phyloP scores from a whole-genome alignment of 306 rosid genomes.

The Crotalaria pallida region DNA sequence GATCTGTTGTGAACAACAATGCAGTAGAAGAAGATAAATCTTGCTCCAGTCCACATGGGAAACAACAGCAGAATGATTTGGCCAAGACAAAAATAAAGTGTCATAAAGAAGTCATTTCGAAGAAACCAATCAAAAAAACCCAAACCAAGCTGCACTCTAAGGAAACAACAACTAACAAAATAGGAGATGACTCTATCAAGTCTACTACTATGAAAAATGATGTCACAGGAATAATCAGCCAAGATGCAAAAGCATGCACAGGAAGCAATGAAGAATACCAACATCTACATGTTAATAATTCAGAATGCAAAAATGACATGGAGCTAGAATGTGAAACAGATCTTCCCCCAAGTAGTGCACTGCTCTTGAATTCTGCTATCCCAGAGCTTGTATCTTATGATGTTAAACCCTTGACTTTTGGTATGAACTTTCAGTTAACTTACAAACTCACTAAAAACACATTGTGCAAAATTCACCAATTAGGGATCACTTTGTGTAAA shows the following conservation, averaged over 20 bases:
- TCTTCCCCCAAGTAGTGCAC: constrained; percentile 24
- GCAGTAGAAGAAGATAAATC: constrained; percentile 50
- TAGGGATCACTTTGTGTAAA: too few relatives aligned
- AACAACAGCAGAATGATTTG: constrained; percentile 43
- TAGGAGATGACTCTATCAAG: constrained; percentile 21
- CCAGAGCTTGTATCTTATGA: constrained; percentile 56
- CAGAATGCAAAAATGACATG: constrained; percentile 24
- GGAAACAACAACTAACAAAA: constrained; percentile 37
- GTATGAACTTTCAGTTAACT: too few relatives aligned
- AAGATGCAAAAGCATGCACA: constrained; percentile 26
- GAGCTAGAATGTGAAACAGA: constrained; percentile 29
- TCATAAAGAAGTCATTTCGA: constrained; percentile 42
- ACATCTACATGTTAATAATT: constrained; percentile 21
- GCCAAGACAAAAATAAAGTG: constrained; percentile 29
- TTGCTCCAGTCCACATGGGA: constrained; percentile 42
- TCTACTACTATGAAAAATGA: constrained; percentile 24
- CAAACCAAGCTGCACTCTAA: constrained; percentile 40
- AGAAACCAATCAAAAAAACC: constrained; percentile 50
- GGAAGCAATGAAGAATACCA: constrained; percentile 33
- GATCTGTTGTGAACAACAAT: constrained; percentile 33
- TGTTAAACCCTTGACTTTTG: too few relatives aligned
- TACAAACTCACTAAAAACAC: too few relatives aligned
- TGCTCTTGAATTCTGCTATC: constrained; percentile 24
- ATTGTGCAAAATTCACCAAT: too few relatives aligned
- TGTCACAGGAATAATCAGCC: constrained; percentile 23